Evolutionary conservation across 139 green algal genomes (phyloP), one percentile per base, ranked within the genome.

Genomic region (Ettlia oleoabundans): DNA sequence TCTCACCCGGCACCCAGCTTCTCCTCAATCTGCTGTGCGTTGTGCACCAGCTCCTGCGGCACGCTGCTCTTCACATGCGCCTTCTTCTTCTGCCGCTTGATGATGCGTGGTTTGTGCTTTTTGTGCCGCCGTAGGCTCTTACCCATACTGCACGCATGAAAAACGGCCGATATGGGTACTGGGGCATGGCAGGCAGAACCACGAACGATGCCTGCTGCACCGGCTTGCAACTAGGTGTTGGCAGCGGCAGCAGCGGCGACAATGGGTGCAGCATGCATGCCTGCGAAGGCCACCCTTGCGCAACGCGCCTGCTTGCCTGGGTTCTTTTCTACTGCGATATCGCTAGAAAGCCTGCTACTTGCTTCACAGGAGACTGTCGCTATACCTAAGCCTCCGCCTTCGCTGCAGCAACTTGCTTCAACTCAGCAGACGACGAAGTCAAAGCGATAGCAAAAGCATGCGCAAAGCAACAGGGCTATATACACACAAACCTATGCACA

Each of bases 1-100:
- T n/a, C 72, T 80, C 77, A 88, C 84, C 74, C 37, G 37, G 41
- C 53, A 24, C 78, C 84, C 47, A 88, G 62, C 71, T 88, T 88
- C 38, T 68, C 35, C 58, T 43, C n/a, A 7, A 88, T 35, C 37
- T 78, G 51, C 21, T 38, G 40, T 22, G 33, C n/a, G 47, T 79
- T 41, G 2, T 40, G 22, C 22, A 64, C 35, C n/a, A 88, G 9
- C n/a, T 86, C 80, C 68, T 80, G 33, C 0, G 84, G 84, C 73
- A 83, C 38, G 3, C 80, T 53, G 42, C 72, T 84, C 67, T 81
- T 88, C 42, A 43, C 58, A 47, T 58, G 28, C 58, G 8, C 10
- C 24, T 70, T 76, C 78, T 88, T 88, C 47, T 78, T 76, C 24
- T 84, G 80, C 28, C 80, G 51, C 47, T 80, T 80, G 51, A 80